These are phyloP conservation scores for Cyclotella cryptica DNA, from an alignment of 108 stramenopile species.

Conservation along the genomic window DNA sequence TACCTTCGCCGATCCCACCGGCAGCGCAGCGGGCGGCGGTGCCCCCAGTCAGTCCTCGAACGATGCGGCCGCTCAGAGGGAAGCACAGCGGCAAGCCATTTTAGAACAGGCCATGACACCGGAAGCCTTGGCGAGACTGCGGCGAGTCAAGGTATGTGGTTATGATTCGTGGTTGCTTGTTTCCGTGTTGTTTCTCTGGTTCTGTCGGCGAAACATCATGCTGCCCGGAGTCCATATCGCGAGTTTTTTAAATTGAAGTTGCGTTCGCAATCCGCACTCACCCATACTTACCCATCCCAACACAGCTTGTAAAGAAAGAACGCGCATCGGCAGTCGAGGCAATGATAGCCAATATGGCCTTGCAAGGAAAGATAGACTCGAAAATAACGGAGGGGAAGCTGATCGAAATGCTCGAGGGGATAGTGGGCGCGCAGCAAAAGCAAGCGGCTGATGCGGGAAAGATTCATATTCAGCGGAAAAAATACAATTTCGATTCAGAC, in stretches of 20 bases:
- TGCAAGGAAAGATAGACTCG: slow-evolving; percentile 80
- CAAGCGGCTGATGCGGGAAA: slow-evolving; percentile 45
- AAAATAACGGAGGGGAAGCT: slow-evolving; percentile 80
- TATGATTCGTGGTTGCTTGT: neutral
- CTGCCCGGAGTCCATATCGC: neutral
- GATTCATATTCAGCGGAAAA: slow-evolving; percentile 87
- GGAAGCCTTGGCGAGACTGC: slow-evolving; percentile 81
- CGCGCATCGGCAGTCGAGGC: slow-evolving; percentile 68
- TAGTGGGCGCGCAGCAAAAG: slow-evolving; percentile 52
- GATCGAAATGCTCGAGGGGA: slow-evolving; percentile 88
- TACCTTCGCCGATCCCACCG: slow-evolving; percentile 39
- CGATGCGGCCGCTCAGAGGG: slow-evolving; percentile 39
- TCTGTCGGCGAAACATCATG: no score
- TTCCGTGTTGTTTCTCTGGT: neutral
- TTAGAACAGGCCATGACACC: slow-evolving; percentile 82
- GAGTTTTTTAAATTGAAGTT: neutral
- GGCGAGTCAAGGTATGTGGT: slow-evolving; percentile 69
- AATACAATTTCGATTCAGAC: slow-evolving; percentile 90
- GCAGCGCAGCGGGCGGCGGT: slow-evolving; percentile 23
- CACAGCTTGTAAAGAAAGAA: slow-evolving; percentile 69
- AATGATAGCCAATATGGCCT: slow-evolving; percentile 78
- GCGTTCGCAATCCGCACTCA: neutral
- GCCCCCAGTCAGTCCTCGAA: neutral
- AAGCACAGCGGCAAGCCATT: slow-evolving; percentile 78
- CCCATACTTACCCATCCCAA: slow-evolving; percentile 4